These are phyloP conservation scores for Camillea tinctor DNA, from an alignment of 2,329 filamentous ascomycete species.

Conservation along the genomic window DNA sequence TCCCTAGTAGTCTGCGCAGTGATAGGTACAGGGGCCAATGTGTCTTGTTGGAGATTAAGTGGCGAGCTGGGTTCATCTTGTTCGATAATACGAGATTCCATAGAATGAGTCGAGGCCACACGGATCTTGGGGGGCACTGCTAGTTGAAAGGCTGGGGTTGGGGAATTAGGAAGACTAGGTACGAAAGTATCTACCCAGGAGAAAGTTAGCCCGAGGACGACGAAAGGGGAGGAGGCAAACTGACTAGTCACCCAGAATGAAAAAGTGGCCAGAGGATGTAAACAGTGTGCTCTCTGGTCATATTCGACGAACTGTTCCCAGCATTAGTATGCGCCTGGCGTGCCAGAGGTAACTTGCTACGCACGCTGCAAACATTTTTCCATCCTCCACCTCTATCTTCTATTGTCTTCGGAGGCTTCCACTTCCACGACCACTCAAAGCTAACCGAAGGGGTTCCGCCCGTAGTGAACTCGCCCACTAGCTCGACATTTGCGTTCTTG, in stretches of 20 bases:
- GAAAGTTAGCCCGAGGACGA: constrained; percentile 19
- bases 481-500: constrained; percentile 92
- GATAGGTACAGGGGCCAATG: constrained; percentile 21
- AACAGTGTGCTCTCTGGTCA: constrained; percentile 83
- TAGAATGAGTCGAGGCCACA: constrained; percentile 82
- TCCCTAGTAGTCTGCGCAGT: constrained; percentile 37
- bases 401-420: constrained; percentile 78
- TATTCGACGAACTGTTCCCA: constrained; percentile 83
- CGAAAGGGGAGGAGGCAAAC: constrained; percentile 25
- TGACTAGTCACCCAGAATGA: constrained; percentile 91
- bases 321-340: constrained; percentile 25
- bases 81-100: constrained; percentile 81
- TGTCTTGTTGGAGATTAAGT: constrained; percentile 39
- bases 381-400: constrained; percentile 90
- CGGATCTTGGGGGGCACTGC: constrained; percentile 73
- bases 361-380: constrained; percentile 89
- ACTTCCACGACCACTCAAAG: constrained; percentile 96
- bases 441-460: constrained; percentile 78
- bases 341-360: constrained; percentile 26
- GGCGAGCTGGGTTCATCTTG: constrained; percentile 60
- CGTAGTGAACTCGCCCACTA: constrained; percentile 90
- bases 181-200: constrained; percentile 40
- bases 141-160: constrained; percentile 71
- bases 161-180: constrained; percentile 61
- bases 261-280: constrained; percentile 88